Percentiles rank a stretch among this genome's conserved stretches.
These are phyloP conservation scores for Ormosia semicastrata DNA, from an alignment of 306 rosid genomes.

Conservation along the genomic window DNA sequence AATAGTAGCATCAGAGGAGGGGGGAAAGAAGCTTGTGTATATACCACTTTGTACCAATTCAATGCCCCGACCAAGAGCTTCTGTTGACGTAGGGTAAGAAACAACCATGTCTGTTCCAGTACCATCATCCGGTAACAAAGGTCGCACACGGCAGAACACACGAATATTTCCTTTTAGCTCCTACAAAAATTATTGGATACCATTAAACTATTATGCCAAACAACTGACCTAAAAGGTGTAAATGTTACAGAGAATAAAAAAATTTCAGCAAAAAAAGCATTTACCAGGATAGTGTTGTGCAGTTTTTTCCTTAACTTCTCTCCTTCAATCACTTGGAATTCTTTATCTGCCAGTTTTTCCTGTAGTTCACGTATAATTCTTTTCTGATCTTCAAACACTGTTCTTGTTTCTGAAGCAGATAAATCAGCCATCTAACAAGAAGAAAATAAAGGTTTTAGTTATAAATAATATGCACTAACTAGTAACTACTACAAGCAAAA, in stretches of 20 bases:
- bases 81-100: constrained; percentile 79
- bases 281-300: constrained; percentile 93
- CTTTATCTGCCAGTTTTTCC: constrained; percentile 61
- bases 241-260: background rate
- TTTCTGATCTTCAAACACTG: constrained; percentile 63
- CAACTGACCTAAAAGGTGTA: background rate
- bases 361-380: constrained; percentile 49
- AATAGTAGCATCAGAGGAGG: background rate
- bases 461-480: background rate
- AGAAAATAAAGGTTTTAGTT: background rate
- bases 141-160: constrained; percentile 94
- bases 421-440: constrained; percentile 56
- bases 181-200: constrained; percentile 35
- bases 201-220: background rate
- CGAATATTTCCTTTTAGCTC: constrained; percentile 96
- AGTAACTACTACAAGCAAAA: background rate
- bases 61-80: constrained; percentile 76
- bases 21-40: background rate
- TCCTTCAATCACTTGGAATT: constrained; percentile 70
- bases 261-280: background rate
- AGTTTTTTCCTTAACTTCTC: constrained; percentile 76
- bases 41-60: constrained; percentile 76
- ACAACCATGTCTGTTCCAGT: constrained; percentile 59
- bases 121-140: constrained; percentile 79
- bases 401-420: constrained; percentile 63